These are phyloP conservation scores for Baorangia bicolor DNA, from an alignment of 768 basidiomycete genomes.

Conservation along the genomic window DNA sequence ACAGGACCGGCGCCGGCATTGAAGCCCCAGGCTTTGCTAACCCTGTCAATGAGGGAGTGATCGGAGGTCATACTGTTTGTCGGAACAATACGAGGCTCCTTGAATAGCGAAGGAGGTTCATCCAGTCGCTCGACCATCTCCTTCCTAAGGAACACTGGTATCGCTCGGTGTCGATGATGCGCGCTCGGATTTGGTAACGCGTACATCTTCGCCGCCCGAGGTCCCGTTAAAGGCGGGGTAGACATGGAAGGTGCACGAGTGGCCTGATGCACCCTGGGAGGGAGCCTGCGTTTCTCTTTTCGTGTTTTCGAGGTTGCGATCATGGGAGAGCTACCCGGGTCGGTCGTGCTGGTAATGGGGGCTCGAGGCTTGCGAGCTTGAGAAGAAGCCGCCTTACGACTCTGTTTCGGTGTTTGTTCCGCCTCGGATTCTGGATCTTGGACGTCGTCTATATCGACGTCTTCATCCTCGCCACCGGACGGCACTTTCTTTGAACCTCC, in stretches of 20 bases:
- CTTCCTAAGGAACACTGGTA: constrained; percentile 54
- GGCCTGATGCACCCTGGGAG: constrained; percentile 11
- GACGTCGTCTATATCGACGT: constrained; percentile 22
- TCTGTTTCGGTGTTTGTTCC: constrained; percentile 14
- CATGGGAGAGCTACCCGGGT: neutral
- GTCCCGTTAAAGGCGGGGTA: constrained; percentile 1
- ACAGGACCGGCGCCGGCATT: constrained; percentile 75
- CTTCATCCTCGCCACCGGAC: constrained; percentile 35
- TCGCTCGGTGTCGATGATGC: constrained; percentile 72
- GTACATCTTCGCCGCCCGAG: constrained; percentile 44
- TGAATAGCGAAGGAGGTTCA: constrained; percentile 50
- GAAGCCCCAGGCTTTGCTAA: constrained; percentile 70
- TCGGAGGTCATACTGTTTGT: constrained; percentile 60
- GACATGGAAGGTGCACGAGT: constrained; percentile 3
- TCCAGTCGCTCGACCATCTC: constrained; percentile 59
- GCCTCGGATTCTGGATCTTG: constrained; percentile 14
- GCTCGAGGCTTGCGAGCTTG: neutral
- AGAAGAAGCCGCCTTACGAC: constrained; percentile 7
- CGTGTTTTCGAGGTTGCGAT: constrained; percentile 8
- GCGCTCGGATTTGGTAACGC: constrained; percentile 61
- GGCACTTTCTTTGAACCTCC: constrained; percentile 31
- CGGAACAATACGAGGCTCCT: constrained; percentile 36
- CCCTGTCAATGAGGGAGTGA: constrained; percentile 46
- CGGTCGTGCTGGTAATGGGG: neutral
- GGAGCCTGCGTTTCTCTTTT: constrained; percentile 22